Percentiles rank a stretch among this genome's conserved stretches.
Evolutionary conservation across 1,139 yeast species (phyloP).

Genomic region (Lodderomyces parapsilosis): DNA sequence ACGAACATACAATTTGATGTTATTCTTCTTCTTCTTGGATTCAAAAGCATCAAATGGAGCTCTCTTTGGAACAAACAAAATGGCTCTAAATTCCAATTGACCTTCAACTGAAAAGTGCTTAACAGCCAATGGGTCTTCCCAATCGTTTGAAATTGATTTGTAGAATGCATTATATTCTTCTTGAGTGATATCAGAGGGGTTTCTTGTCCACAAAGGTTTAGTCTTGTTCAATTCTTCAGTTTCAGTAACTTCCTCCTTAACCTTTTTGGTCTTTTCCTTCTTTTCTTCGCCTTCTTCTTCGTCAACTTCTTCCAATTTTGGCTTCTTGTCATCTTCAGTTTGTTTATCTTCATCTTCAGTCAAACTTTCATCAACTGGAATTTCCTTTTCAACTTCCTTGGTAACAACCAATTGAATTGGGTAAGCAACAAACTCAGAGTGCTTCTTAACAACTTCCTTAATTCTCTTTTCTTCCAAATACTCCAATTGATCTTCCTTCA

Average conservation of each 20-base stretch:
- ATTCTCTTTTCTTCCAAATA: slow-evolving; percentile 99
- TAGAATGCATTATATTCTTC: slow-evolving; percentile 99
- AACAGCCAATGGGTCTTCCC: slow-evolving; percentile 99
- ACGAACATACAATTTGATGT: slow-evolving; percentile 98
- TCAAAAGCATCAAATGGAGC: slow-evolving; percentile 99
- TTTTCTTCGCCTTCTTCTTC: slow-evolving; percentile 64
- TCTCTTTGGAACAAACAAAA: slow-evolving; percentile 96
- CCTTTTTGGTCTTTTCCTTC: slow-evolving; percentile 70
- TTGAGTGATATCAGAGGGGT: slow-evolving; percentile 95
- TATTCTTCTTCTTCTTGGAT: slow-evolving; percentile 97
- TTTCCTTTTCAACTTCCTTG: slow-evolving; percentile 97
- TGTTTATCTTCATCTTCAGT: slow-evolving; percentile 54
- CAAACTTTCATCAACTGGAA: slow-evolving; percentile 70
- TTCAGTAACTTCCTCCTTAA: slow-evolving; percentile 85
- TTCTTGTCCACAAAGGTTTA: slow-evolving; percentile 99
- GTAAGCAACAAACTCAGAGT: slow-evolving; percentile 98
- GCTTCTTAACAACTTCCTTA: slow-evolving; percentile 99
- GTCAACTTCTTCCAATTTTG: slow-evolving; percentile 72
- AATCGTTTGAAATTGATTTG: slow-evolving; percentile 98
- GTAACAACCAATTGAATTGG: slow-evolving; percentile 98
- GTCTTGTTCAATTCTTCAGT: slow-evolving; percentile 98
- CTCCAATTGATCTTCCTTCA: slow-evolving; percentile 98
- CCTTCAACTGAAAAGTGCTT: slow-evolving; percentile 99
- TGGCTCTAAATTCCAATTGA: slow-evolving; percentile 99
- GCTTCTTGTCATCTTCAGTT: slow-evolving; percentile 45